Evolutionary conservation across 306 rosid genomes (phyloP), one percentile per base, ranked within the genome.

Genomic region (Styphnolobium japonicum): DNA sequence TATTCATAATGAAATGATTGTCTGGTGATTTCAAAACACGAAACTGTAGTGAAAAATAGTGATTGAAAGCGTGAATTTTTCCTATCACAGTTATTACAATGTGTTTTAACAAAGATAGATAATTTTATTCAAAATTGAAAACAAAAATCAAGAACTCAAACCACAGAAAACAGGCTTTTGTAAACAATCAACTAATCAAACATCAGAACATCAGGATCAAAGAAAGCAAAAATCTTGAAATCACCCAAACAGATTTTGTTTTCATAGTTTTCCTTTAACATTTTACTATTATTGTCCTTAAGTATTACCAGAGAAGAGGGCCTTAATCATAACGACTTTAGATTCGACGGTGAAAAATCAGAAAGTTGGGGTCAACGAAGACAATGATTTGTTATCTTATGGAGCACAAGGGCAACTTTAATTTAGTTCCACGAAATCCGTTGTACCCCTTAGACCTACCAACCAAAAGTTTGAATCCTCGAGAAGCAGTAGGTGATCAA

Each of bases 361-460:
- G 15, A 69, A 62, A 60, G 53, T 10, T 56, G 3, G 73, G 63
- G 83, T 73, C 84, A 73, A 79, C 34, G 68, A 10, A 73, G 84
- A 60, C 64, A 73, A 67, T 67, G 46, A 83, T 64, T 34, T 33
- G 56, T 8, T 64, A 48, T 83, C 75, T 64, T 72, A 71, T 73
- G 69, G 76, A 51, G 61, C 62, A 55, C 34, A 63, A 77, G 40
- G 25, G 52, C 61, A 66, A 48, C 73, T 72, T 73, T 63, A 42
- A 34, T 61, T 63, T 36, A 66, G 52, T 78, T 83, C 81, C 86
- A 66, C 78, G 48, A 83, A 78, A 78, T 83, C 83, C 86, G 80
- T 79, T 65, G 40, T 10, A 55, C 74, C 57, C 7, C 51, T 81
- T 29, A 65, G 78, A 69, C 82, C 37, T 71, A 74, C 75, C 76